Evolutionary conservation across 2,329 filamentous ascomycete genomes (phyloP), one percentile per base, ranked within the genome.

Genomic region (Paraphaeosphaeria sporulosa): DNA sequence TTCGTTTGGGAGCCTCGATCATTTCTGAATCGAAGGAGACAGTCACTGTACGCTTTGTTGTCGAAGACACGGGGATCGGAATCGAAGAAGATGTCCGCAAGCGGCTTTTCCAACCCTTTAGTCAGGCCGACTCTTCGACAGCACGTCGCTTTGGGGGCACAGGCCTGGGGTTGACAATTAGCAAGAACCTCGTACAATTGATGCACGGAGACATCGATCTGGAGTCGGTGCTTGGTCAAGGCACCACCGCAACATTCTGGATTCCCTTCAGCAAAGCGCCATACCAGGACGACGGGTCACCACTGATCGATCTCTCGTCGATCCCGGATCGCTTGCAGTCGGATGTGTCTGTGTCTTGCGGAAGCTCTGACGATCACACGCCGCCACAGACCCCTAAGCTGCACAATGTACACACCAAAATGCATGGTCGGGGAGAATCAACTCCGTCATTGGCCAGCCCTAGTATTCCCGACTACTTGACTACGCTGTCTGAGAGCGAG

Each of bases 61-160:
- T 95, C 6, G 86, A 91, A 73, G 92, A 95, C 66, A 92, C 90
- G 0, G 91, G 92, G 0, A 93, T 94, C 53, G 91, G 91, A 3
- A 94, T 94, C 34, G 89, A 93, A 64, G 89, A 93, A 50, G 89
- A 92, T 58, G 90, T 93, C 5, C 85, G 87, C 19, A 88, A 88
- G 69, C 85, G 85, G 40, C 81, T 94, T 0, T 95, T 94, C 78
- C 89, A 90, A 64, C 91, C 92, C 0, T 95, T 94, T 75, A 91
- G 88, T 62, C 92, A 95, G 75, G 91, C 91, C 4, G 92, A 94
- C 71, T 87, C 90, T 1, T 93, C 90, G 3, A 94, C 91, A 0
- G 90, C 91, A 19, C 83, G 91, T 55, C 85, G 88, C n/a, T 94
- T 93, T 73, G 90, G 90, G 42, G 91, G 91, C 0, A 94, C 91